phyloP scores from a whole-genome alignment of 1,284 basidiomycete genomes.

The Agroathelia rolfsii region DNA sequence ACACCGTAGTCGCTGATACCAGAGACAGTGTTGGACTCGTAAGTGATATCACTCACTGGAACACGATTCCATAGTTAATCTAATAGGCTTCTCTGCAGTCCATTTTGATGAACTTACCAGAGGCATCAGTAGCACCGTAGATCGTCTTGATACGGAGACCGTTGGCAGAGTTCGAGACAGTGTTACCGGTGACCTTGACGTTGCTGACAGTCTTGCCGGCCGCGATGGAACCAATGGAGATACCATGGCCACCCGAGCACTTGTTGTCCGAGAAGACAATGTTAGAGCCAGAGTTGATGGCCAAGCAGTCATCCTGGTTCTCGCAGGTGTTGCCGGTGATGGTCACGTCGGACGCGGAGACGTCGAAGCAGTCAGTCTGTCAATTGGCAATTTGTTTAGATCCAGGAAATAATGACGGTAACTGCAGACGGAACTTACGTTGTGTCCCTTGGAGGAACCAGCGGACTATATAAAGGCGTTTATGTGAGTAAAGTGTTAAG shows the following conservation, averaged over 20 bases:
- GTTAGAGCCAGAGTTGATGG: slow-evolving; percentile 1
- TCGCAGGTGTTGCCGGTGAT: neutral
- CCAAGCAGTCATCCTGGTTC: slow-evolving; percentile 3
- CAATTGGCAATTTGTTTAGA: neutral
- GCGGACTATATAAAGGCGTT: slow-evolving; percentile 3
- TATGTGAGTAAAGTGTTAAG: slow-evolving; percentile 7
- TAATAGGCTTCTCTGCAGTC: neutral
- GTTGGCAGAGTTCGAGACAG: neutral
- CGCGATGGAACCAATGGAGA: slow-evolving; percentile 4
- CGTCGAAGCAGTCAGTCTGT: slow-evolving; percentile 3
- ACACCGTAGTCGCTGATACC: slow-evolving; percentile 1
- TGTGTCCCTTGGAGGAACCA: slow-evolving; percentile 1
- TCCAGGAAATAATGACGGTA: neutral
- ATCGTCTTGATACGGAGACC: slow-evolving; percentile 2
- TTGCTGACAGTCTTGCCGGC: slow-evolving; percentile 1
- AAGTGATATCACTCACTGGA: slow-evolving; percentile 1
- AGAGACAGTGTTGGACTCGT: neutral
- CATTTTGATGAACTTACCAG: neutral
- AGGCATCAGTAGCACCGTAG: slow-evolving; percentile 1
- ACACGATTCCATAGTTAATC: neutral
- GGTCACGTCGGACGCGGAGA: slow-evolving; percentile 3
- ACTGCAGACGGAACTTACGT: neutral
- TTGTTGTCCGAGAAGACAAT: slow-evolving; percentile 1
- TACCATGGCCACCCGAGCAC: slow-evolving; percentile 11
- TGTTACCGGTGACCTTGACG: slow-evolving; percentile 3